Percentiles rank a stretch among this genome's conserved stretches.
These are phyloP conservation scores for Euphorbia corollata DNA, from an alignment of 441 rosid genomes.

Conservation along the genomic window DNA sequence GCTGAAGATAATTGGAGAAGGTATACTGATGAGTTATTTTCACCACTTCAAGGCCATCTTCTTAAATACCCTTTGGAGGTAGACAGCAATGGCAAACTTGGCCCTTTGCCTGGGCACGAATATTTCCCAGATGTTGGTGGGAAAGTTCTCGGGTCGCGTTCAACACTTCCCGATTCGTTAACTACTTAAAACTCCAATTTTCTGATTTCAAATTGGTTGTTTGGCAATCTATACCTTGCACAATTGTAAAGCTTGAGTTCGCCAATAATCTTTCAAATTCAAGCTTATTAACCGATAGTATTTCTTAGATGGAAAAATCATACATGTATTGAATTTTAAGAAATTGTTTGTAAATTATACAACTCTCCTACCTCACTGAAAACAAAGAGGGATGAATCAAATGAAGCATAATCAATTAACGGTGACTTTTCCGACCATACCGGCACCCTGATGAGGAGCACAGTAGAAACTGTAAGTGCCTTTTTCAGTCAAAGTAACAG, in stretches of 20 bases:
- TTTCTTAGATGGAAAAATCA: too few species aligned
- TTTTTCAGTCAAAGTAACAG: slow-evolving; percentile 60
- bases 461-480: slow-evolving; percentile 75
- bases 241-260: not conserved
- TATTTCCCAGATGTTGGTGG: slow-evolving; percentile 80
- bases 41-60: slow-evolving; percentile 55
- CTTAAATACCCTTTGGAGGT: slow-evolving; percentile 62
- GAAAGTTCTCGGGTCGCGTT: slow-evolving; percentile 55
- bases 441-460: slow-evolving; percentile 86
- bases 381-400: not conserved
- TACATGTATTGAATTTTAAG: too few species aligned
- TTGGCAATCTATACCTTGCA: not conserved
- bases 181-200: slow-evolving; percentile 40
- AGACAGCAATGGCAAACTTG: slow-evolving; percentile 47
- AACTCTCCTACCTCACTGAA: slow-evolving; percentile 12
- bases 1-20: slow-evolving; percentile 67
- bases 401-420: slow-evolving; percentile 38
- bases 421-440: slow-evolving; percentile 79
- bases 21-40: slow-evolving; percentile 36
- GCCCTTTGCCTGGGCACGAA: slow-evolving; percentile 48
- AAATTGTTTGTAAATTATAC: too few species aligned
- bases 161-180: slow-evolving; percentile 61
- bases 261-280: too few species aligned
- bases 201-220: not conserved
- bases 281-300: too few species aligned